Conservation (phyloP, 495 filamentous ascomycete genomes). For the Neurospora pannonica region DNA sequence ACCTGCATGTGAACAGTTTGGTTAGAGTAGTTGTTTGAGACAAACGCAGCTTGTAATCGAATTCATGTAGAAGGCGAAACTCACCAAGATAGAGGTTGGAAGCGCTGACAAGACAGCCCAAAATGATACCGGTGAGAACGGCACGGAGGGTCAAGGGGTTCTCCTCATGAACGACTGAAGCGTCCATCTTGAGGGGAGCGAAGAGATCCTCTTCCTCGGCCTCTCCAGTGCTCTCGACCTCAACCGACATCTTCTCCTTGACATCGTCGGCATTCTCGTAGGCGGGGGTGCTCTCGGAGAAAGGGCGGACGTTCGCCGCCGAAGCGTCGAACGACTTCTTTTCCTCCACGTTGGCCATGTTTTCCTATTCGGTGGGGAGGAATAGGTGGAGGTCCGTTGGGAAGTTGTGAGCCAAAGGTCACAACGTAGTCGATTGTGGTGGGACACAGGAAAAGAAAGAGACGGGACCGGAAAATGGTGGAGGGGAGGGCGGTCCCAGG, state of each 20-base stretch:
- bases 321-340: conserved; percentile 11
- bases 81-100: conserved; percentile 56
- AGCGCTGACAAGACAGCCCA: conserved; percentile 53
- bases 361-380: neutral
- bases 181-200: conserved; percentile 37
- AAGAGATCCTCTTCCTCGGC: conserved; percentile 31
- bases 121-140: conserved; percentile 44
- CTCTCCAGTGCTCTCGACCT: conserved; percentile 14
- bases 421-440: neutral
- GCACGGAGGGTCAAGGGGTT: conserved; percentile 50
- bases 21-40: conserved; percentile 13
- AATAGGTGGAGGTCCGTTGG: neutral
- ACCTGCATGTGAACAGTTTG: conserved; percentile 17
- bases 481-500: neutral
- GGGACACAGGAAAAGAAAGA: neutral
- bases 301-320: conserved; percentile 13
- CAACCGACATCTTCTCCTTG: conserved; percentile 11
- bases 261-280: conserved; percentile 9
- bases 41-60: neutral
- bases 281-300: conserved; percentile 19
- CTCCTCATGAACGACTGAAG: conserved; percentile 30
- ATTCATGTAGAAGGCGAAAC: conserved; percentile 4
- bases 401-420: neutral
- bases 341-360: conserved; percentile 17
- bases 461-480: neutral